Evolutionary conservation across 1,139 yeast species (phyloP), one percentile per base, ranked within the genome.

Genomic region (Scheffersomyces illinoinensis): DNA sequence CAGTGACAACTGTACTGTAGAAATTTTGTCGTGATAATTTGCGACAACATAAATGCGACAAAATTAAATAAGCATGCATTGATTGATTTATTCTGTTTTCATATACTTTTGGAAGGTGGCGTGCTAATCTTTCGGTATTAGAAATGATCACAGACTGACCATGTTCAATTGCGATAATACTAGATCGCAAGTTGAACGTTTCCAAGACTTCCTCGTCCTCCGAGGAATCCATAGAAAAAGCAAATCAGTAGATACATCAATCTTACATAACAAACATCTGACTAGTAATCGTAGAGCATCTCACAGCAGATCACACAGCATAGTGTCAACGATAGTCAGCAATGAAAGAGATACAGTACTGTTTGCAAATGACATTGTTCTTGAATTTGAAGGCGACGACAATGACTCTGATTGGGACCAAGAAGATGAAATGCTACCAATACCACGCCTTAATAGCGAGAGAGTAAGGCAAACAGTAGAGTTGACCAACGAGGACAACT

Each of bases 281-380:
- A 3, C 7, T 33, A 8, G 17, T 12, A 33, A 48, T 48, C 51
- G 51, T n/a, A 48, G 51, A 48, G 12, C n/a, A 2, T 48, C 51
- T 3, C 10, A 17, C 43, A 8, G 10, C 17, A 10, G 43, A 54
- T 21, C 57, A 58, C 46, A 54, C 21, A 23, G 55, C 39, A 43
- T 54, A 47, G 54, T 59, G 58, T 56, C 48, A 43, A 50, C 54
- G n/a, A 24, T 60, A 52, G 46, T 54, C 58, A 6, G 59, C 56
- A 19, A 54, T 57, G 26, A 50, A 58, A 46, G 63, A 57, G 19
- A 57, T 53, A 20, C 18, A 26, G 33, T 47, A 19, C 14, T 48
- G 47, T 26, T 19, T 47, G 26, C 12, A 21, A 8, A 24, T 24
- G 51, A 48, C 24, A 47, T 47, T 17, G 51, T n/a, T 5, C n/a